These are phyloP conservation scores for Cyclotella cryptica DNA, from an alignment of 108 stramenopile genomes.

Conservation along the genomic window DNA sequence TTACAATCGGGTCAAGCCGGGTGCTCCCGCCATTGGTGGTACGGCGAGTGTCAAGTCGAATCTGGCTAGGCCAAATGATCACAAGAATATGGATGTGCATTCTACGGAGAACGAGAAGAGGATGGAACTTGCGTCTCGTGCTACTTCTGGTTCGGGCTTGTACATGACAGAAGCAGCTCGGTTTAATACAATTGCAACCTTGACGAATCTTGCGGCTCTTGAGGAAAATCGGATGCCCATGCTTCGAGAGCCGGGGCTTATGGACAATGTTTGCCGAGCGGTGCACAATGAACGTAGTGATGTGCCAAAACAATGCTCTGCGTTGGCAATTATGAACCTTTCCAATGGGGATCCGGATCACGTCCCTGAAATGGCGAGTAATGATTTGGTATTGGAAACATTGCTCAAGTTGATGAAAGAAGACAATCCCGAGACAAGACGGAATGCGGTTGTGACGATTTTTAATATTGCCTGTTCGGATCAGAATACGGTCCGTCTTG, in stretches of 20 bases:
- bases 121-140: constrained; percentile 36
- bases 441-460: constrained; percentile 60
- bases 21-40: constrained; percentile 42
- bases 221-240: constrained; percentile 61
- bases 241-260: constrained; percentile 44
- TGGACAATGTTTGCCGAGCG: constrained; percentile 57
- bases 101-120: constrained; percentile 6
- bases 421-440: constrained; percentile 55
- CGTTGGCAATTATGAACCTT: constrained; percentile 66
- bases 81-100: neutral
- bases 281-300: constrained; percentile 59
- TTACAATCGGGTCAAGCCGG: constrained; percentile 54
- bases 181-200: constrained; percentile 60
- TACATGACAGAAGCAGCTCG: constrained; percentile 66
- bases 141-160: constrained; percentile 47
- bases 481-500: constrained; percentile 56
- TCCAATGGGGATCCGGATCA: constrained; percentile 61
- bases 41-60: constrained; percentile 12
- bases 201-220: constrained; percentile 61
- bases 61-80: constrained; percentile 10
- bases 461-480: constrained; percentile 67
- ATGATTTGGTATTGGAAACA: constrained; percentile 57
- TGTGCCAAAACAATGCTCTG: constrained; percentile 62
- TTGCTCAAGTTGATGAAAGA: constrained; percentile 57
- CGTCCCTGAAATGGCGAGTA: constrained; percentile 64